Evolutionary conservation across 352 stramenopile genomes (phyloP), one percentile per base, ranked within the genome.

Genomic region (Globisporangium middletonii): DNA sequence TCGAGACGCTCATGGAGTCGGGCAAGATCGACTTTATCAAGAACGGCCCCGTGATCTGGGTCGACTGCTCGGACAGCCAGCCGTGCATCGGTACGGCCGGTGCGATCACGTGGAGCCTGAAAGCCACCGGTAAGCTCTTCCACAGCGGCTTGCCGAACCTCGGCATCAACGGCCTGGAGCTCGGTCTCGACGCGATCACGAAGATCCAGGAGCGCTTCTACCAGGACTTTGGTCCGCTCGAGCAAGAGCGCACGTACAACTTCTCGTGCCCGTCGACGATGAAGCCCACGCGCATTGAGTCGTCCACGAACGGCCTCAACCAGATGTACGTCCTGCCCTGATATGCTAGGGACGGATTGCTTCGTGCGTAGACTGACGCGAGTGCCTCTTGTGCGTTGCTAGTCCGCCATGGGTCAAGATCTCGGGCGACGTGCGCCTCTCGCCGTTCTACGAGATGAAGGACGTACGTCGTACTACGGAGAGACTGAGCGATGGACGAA

Each of bases 11-110:
- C 26, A 86, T 94, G 72, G 79, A 87, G 62, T 83, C 77, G 0
- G 90, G 92, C 6, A 89, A 94, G 60, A 86, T 98, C 35, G 87
- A 97, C 59, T 92, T 95, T 59, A 75, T 97, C 57, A 96, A 97
- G 79, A 94, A 96, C 58, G 88, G 90, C 4, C 90, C 89, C 0
- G 79, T 96, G 33, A 92, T 97, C 53, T 97, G 91, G 92, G 75
- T 98, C 19, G 92, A 98, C 69, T 92, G 84, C 62, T 91, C 88
- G 12, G 91, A 98, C 69, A 93, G 74, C 38, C 87, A 97, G 66
- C 90, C 91, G 16, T 97, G 90, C 69, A 96, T 97, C 49, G 91
- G 91, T 9, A 97, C 91, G 35, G 82, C 88, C 30, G 86, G 88
- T 19, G 73, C 76, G 0, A 82, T 95, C 46, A 92, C 89, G 38